Conservation (phyloP, 768 basidiomycete species). For the Asterophora lycoperdoides region DNA sequence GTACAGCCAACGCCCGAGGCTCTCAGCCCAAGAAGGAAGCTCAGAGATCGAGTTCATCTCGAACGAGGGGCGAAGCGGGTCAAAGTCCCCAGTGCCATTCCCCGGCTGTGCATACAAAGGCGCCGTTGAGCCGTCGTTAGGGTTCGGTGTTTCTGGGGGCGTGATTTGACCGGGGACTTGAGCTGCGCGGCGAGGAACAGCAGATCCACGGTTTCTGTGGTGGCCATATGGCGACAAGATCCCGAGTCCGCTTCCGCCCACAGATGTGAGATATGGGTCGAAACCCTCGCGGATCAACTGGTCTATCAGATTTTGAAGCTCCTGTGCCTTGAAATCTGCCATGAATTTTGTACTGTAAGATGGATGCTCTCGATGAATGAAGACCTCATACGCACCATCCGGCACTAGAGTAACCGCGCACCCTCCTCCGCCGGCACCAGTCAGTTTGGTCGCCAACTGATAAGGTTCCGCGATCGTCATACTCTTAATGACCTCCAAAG, state of each 20-base stretch:
- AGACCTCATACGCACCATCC: slow-evolving; percentile 57
- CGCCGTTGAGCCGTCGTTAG: slow-evolving; percentile 21
- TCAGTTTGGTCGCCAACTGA: slow-evolving; percentile 85
- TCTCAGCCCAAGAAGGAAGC: slow-evolving; percentile 49
- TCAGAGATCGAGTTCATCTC: slow-evolving; percentile 36
- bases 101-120: slow-evolving; percentile 21
- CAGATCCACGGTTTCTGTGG: slow-evolving; percentile 34
- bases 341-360: slow-evolving; percentile 12
- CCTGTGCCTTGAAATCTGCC: slow-evolving; percentile 64
- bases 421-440: slow-evolving; percentile 98
- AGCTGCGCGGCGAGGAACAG: slow-evolving; percentile 15
- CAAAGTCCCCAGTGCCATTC: slow-evolving; percentile 19
- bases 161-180: slow-evolving; percentile 38
- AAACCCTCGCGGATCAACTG: slow-evolving; percentile 62
- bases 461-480: slow-evolving; percentile 63
- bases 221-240: slow-evolving; percentile 62
- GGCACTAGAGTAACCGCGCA: slow-evolving; percentile 95
- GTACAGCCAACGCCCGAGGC: slow-evolving; percentile 58
- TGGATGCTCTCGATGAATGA: slow-evolving; percentile 7
- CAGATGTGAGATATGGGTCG: slow-evolving; percentile 83
- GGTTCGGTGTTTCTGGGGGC: slow-evolving; percentile 45
- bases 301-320: slow-evolving; percentile 54
- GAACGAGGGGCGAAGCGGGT: slow-evolving; percentile 40
- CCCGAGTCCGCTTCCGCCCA: slow-evolving; percentile 92
- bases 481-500: slow-evolving; percentile 76